A percentile compares a stretch with the other conserved stretches of the same genome.
Conservation (phyloP, 2,329 filamentous ascomycete species). For the Cordyceps javanica region DNA sequence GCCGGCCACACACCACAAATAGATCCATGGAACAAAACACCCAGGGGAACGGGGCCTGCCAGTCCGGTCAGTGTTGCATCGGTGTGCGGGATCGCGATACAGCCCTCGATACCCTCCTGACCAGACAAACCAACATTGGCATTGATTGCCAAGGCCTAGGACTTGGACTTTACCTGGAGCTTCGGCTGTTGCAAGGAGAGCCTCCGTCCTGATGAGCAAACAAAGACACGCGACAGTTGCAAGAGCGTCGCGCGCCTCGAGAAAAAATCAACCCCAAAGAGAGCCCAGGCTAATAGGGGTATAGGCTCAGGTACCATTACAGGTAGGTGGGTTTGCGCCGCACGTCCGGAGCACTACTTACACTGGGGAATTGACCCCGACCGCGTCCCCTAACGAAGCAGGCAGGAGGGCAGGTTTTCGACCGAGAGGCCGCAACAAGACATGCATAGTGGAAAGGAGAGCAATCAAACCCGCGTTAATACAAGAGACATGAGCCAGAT, state of each 20-base stretch:
- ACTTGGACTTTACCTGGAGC: background rate
- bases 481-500: background rate
- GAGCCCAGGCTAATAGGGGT: background rate
- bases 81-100: background rate
- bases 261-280: background rate
- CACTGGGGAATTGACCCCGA: background rate
- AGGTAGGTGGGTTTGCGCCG: background rate
- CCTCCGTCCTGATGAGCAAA: background rate
- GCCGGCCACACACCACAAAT: background rate
- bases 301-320: constrained; percentile 9
- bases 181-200: constrained; percentile 5
- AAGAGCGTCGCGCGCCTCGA: background rate
- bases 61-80: background rate
- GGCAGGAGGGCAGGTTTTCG: too few species aligned
- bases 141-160: background rate
- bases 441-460: background rate
- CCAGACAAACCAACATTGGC: background rate
- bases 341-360: background rate
- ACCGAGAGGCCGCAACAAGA: background rate
- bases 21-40: background rate
- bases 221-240: background rate
- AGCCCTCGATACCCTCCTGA: background rate
- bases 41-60: too few species aligned
- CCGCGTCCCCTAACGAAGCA: too few species aligned
- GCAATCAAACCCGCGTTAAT: background rate